Evolutionary conservation across 116 monocot species (phyloP).

Genomic region (Zostera marina): DNA sequence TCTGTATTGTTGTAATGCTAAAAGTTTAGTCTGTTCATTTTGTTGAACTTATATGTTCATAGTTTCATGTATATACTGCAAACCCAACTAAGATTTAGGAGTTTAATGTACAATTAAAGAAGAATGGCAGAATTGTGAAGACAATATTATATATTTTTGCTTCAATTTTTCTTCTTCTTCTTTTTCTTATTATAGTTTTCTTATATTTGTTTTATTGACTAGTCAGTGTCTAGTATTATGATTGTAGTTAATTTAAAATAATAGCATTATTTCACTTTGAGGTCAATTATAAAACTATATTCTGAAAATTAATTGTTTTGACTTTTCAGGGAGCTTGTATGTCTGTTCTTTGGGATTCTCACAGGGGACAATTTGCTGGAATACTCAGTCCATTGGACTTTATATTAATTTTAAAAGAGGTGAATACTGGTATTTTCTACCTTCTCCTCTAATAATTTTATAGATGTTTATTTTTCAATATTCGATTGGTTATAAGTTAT

Average conservation of each 20-base stretch:
- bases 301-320: background rate
- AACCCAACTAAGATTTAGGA: too few species aligned
- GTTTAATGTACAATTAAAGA: too few species aligned
- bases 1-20: too few species aligned
- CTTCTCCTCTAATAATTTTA: background rate
- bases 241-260: background rate
- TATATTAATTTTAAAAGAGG: slow-evolving; percentile 22
- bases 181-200: too few species aligned
- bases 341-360: slow-evolving; percentile 71
- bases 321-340: slow-evolving; percentile 45
- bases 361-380: slow-evolving; percentile 54
- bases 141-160: too few species aligned
- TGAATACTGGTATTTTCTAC: background rate
- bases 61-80: too few species aligned
- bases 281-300: background rate
- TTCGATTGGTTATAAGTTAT: background rate
- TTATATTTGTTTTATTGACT: too few species aligned
- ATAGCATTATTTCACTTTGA: background rate
- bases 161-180: too few species aligned
- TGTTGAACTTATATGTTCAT: too few species aligned
- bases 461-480: background rate
- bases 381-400: slow-evolving; percentile 73
- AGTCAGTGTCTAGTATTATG: background rate
- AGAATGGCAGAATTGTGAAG: too few species aligned
- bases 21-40: too few species aligned